phyloP scores from a whole-genome alignment of 2,329 filamentous ascomycete genomes.

The Stachybotrys chlorohalonatus region DNA sequence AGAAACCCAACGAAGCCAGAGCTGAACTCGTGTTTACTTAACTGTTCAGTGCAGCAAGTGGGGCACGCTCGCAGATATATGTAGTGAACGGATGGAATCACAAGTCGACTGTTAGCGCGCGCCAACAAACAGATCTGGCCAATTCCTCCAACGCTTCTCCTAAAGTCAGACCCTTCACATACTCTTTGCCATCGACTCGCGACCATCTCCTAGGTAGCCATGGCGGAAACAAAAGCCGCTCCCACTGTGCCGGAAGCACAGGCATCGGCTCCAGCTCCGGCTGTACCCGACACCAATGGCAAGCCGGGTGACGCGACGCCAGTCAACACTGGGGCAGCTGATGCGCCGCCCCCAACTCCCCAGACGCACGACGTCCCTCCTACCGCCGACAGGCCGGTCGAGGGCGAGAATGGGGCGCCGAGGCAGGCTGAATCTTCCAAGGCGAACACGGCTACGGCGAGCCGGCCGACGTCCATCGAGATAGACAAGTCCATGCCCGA shows the following conservation, averaged over 20 bases:
- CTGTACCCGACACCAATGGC: background rate
- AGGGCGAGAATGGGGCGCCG: too few relatives aligned
- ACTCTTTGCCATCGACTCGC: background rate
- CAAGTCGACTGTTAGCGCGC: background rate
- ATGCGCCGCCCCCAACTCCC: background rate
- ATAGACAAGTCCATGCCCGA: conserved; percentile 30
- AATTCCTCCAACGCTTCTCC: background rate
- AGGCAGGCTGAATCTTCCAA: background rate
- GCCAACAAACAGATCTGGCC: background rate
- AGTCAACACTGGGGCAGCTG: background rate
- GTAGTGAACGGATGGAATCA: background rate
- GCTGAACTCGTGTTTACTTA: too few relatives aligned
- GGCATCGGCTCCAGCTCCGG: background rate
- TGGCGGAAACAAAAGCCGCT: background rate
- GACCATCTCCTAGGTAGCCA: background rate
- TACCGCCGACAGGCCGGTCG: background rate
- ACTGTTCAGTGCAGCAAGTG: background rate
- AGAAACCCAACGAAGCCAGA: background rate
- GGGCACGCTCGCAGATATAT: background rate
- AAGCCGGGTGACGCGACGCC: background rate
- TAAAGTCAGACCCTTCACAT: background rate
- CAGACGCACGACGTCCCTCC: background rate
- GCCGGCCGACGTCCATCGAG: conserved; percentile 15
- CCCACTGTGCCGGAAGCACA: background rate
- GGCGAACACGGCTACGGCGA: background rate